These are phyloP conservation scores for Dipodascus albidus DNA, from an alignment of 805 yeast genomes.

Conservation along the genomic window DNA sequence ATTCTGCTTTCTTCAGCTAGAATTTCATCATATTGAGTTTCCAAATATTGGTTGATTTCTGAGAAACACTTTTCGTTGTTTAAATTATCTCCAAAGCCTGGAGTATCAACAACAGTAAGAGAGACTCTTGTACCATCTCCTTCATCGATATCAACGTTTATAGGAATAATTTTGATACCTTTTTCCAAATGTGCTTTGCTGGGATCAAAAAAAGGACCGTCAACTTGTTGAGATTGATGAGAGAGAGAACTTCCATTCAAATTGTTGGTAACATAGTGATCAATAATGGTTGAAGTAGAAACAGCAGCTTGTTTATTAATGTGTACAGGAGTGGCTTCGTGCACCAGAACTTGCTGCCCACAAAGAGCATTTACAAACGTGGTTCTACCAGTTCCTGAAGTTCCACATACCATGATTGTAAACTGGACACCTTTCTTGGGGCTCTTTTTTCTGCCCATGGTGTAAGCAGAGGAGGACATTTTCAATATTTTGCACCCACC, in stretches of 20 bases:
- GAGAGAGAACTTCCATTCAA: constrained; percentile 6
- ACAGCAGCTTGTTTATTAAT: neutral
- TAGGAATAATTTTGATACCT: constrained; percentile 34
- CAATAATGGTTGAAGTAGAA: neutral
- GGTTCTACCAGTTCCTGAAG: constrained; percentile 63
- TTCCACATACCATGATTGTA: constrained; percentile 61
- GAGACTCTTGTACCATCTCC: constrained; percentile 37
- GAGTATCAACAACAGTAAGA: constrained; percentile 55
- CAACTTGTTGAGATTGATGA: constrained; percentile 15
- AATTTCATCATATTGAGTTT: constrained; percentile 59
- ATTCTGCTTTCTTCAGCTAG: constrained; percentile 71
- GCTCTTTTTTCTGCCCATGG: constrained; percentile 42
- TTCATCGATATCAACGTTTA: constrained; percentile 42
- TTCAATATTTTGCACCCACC: no score
- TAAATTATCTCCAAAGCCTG: constrained; percentile 70
- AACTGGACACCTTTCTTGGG: constrained; percentile 53
- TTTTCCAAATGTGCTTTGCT: constrained; percentile 27
- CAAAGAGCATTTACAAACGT: constrained; percentile 62
- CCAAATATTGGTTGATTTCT: constrained; percentile 48
- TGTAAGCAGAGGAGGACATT: neutral
- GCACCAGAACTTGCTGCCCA: constrained; percentile 33
- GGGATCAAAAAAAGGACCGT: constrained; percentile 20
- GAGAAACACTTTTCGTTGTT: constrained; percentile 43
- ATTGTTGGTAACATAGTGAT: neutral
- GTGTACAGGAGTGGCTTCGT: neutral